Conservation (phyloP, 2,329 filamentous ascomycete species). For the Xylariaceae sp. region DNA sequence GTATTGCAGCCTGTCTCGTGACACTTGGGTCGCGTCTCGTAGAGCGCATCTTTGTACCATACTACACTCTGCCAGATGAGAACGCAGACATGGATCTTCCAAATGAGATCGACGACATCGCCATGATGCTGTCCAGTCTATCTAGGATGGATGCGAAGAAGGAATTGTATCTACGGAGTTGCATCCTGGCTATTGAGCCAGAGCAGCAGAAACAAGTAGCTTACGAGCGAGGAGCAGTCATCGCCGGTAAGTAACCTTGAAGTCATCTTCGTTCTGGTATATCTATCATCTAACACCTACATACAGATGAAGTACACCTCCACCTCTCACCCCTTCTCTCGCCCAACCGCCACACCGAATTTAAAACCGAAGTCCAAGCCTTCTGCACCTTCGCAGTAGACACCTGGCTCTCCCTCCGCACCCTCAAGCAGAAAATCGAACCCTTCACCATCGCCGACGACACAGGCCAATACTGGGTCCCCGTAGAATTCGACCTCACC, state of each 20-base stretch:
- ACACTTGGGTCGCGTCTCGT: constrained; percentile 4
- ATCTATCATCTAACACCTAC: not conserved
- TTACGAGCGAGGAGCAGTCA: not conserved
- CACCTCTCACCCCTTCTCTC: not conserved
- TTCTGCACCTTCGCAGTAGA: constrained; percentile 5
- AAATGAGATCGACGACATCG: constrained; percentile 5
- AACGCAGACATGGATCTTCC: not conserved
- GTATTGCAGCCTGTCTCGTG: constrained; percentile 5
- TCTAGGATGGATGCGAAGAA: constrained; percentile 4
- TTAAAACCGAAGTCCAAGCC: not conserved
- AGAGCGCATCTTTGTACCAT: constrained; percentile 8
- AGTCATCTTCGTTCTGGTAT: too few relatives aligned
- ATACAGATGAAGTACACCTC: not conserved
- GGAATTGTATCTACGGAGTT: constrained; percentile 12
- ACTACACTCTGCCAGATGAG: constrained; percentile 2
- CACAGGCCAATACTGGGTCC: constrained; percentile 11
- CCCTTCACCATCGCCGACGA: constrained; percentile 9
- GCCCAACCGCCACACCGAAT: not conserved
- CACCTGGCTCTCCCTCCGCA: constrained; percentile 6
- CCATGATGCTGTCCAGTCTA: constrained; percentile 6
- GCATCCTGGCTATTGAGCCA: constrained; percentile 4
- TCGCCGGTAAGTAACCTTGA: constrained; percentile 4
- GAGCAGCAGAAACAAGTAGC: constrained; percentile 6
- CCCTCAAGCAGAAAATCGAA: constrained; percentile 12
- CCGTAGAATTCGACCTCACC: constrained; percentile 7